Evolutionary conservation across 78 protist species (phyloP), one percentile per base, ranked within the genome.

Genomic region (Isochrysis galbana): DNA sequence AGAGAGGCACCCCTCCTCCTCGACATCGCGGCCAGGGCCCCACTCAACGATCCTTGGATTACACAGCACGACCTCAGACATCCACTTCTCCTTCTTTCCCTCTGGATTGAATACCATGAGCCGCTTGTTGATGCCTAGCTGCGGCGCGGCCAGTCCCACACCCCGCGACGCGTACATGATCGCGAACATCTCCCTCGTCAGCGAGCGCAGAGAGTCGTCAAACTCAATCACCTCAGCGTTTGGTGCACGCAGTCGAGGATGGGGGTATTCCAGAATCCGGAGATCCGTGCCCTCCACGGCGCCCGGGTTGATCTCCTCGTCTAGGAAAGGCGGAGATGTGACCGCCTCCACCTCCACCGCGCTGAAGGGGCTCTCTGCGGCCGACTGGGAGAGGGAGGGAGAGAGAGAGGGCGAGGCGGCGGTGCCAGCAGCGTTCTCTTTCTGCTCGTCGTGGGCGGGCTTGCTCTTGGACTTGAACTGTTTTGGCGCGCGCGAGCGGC

Each of bases 1-100:
- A 23, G 91, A 89, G 41, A 89, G 91, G 69, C 91, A 89, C n/a
- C 84, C 91, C 54, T 89, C 91, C 39, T 36, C 90, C 67, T 51
- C 90, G 70, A 47, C 38, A 25, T 17, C 72, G 14, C 22, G 25
- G n/a, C 55, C 82, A 47, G 46, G 72, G 32, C 55, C 38, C 47
- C 1, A 23, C 32, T 36, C 84, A n/a, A 89, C 80, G 3, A 89
- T 67, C 61, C 7, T 3, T 39, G 91, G 91, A 55, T 89, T 89
- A 47, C 25, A 19, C 17, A 87, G 78, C 69, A 55, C 72, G 22
- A 32, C 34, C 74, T 87, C 55, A 22, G 10, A 10, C 38, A 2
- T 2, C 45, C 38, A 19, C 74, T 89, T 77, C 21, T 48, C 39
- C 55, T 46, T 41, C 23, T 41, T 38, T 2, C 86, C 86, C n/a